Conservation (phyloP, 768 basidiomycete species). For the Amanita rimosa region DNA sequence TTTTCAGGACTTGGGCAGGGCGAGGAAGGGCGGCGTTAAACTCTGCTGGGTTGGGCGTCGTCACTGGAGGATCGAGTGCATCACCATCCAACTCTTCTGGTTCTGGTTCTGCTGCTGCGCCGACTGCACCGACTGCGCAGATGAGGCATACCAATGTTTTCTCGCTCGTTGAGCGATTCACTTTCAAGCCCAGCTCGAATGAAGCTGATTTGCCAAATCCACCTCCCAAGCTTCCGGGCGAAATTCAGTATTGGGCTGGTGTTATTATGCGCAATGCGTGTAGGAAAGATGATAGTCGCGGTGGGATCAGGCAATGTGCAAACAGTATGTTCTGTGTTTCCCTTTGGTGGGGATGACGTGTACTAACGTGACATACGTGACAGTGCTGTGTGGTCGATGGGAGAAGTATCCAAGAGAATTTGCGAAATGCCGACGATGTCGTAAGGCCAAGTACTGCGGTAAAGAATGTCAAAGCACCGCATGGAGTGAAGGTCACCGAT, state of each 20-base stretch:
- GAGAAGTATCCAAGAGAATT: constrained; percentile 90
- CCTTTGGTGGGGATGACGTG: background rate
- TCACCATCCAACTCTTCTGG: background rate
- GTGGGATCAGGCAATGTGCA: constrained; percentile 95
- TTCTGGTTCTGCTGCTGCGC: constrained; percentile 8
- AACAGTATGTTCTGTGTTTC: constrained; percentile 49
- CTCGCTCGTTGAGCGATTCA: constrained; percentile 92
- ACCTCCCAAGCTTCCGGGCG: constrained; percentile 64
- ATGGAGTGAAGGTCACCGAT: constrained; percentile 93
- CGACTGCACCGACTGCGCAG: constrained; percentile 10
- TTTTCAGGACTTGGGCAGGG: constrained; percentile 33
- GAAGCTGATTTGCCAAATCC: constrained; percentile 64
- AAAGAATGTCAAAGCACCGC: constrained; percentile 96
- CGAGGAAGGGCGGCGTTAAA: constrained; percentile 26
- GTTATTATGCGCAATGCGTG: constrained; percentile 99
- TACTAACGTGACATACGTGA: background rate
- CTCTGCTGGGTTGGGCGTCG: background rate
- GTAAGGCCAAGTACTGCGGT: constrained; percentile 98
- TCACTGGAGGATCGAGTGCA: background rate
- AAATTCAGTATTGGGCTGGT: constrained; percentile 98
- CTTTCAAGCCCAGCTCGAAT: constrained; percentile 80
- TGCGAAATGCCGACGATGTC: constrained; percentile 90
- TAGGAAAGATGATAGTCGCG: constrained; percentile 86
- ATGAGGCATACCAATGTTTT: constrained; percentile 81
- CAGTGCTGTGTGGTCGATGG: constrained; percentile 91